A percentile compares a stretch with the other conserved stretches of the same genome.
These are phyloP conservation scores for Colletotrichum sp. DNA, from an alignment of 2,329 filamentous ascomycete genomes.

Conservation along the genomic window DNA sequence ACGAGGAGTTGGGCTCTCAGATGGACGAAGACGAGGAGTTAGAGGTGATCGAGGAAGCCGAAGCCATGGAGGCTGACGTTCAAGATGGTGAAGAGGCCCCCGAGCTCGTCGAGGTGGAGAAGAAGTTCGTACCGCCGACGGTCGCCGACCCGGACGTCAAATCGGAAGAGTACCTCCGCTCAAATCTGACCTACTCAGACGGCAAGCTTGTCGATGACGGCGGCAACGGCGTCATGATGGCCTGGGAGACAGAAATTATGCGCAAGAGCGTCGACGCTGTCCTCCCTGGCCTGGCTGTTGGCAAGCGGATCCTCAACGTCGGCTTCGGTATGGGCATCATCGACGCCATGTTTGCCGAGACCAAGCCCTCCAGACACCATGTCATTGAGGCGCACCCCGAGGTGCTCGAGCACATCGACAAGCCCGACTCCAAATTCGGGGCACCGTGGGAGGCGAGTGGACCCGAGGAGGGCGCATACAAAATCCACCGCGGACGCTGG, in stretches of 20 bases:
- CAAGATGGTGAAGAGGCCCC: constrained; percentile 21
- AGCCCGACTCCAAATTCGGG: constrained; percentile 56
- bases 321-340: constrained; percentile 93
- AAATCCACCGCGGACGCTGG: constrained; percentile 78
- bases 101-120: constrained; percentile 25
- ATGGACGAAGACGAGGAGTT: constrained; percentile 50
- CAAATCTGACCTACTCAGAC: constrained; percentile 66
- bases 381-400: constrained; percentile 86
- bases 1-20: constrained; percentile 70
- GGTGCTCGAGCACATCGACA: constrained; percentile 69
- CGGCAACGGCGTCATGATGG: constrained; percentile 91
- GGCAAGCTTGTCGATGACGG: constrained; percentile 75
- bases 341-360: constrained; percentile 75
- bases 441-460: constrained; percentile 57
- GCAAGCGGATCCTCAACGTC: constrained; percentile 79
- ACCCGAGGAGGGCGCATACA: constrained; percentile 70
- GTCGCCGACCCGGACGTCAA: constrained; percentile 55
- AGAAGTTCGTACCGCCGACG: constrained; percentile 39
- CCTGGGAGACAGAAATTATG: constrained; percentile 91
- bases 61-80: constrained; percentile 15
- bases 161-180: constrained; percentile 72
- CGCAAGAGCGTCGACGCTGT: constrained; percentile 73
- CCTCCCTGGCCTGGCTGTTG: constrained; percentile 41
- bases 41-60: constrained; percentile 43
- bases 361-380: constrained; percentile 74